Evolutionary conservation across 805 yeast genomes (phyloP).

Genomic region (Myxozyma nipponensis): DNA sequence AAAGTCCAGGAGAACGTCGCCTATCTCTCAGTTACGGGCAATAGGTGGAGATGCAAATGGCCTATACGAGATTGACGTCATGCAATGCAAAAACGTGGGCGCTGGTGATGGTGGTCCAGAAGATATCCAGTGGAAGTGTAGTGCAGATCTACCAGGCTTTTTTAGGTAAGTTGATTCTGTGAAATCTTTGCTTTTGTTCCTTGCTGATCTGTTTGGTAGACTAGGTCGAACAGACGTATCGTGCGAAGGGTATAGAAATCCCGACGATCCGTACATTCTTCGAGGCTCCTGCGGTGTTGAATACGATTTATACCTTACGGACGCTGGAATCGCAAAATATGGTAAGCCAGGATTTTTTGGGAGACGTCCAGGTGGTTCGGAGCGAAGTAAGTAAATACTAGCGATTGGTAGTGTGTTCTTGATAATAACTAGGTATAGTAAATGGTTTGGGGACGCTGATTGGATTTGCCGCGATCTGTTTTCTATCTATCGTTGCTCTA

Average conservation of each 20-base stretch:
- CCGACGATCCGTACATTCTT: slow-evolving; percentile 22
- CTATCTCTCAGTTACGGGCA: slow-evolving; percentile 14
- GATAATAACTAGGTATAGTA: background rate
- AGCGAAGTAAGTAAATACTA: background rate
- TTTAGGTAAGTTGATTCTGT: slow-evolving; percentile 11
- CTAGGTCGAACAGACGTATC: slow-evolving; percentile 23
- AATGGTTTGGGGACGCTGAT: background rate
- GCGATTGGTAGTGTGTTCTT: too few species aligned
- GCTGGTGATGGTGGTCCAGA: slow-evolving; percentile 22
- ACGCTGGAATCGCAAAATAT: slow-evolving; percentile 12
- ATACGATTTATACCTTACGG: slow-evolving; percentile 20
- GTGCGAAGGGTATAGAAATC: slow-evolving; percentile 21
- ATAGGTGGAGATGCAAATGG: slow-evolving; percentile 24
- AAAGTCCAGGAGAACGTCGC: slow-evolving; percentile 7
- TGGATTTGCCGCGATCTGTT: background rate
- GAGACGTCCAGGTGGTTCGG: background rate
- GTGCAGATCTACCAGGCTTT: slow-evolving; percentile 24
- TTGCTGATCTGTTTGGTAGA: background rate
- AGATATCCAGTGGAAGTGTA: slow-evolving; percentile 27
- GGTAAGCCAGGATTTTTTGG: slow-evolving; percentile 1
- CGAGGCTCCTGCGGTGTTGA: slow-evolving; percentile 24
- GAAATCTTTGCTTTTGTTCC: background rate
- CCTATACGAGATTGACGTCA: slow-evolving; percentile 17
- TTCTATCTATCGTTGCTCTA: background rate
- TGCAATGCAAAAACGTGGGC: slow-evolving; percentile 26